These are phyloP conservation scores for Diaporthe citriasiana DNA, from an alignment of 2,329 filamentous ascomycete species.

Conservation along the genomic window DNA sequence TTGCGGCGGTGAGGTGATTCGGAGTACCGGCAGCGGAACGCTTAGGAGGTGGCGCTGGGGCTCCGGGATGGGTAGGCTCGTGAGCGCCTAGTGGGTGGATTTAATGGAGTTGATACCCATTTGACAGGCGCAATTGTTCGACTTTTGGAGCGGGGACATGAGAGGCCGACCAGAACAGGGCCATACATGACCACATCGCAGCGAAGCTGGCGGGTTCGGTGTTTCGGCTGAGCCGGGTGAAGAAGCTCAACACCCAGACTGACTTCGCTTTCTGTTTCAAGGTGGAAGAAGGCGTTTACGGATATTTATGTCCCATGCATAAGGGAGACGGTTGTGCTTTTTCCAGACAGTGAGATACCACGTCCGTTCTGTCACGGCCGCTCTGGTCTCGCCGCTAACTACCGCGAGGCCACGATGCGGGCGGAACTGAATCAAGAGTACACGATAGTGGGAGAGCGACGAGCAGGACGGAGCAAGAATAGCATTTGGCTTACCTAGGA, in stretches of 20 bases:
- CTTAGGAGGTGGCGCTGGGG: constrained; percentile 69
- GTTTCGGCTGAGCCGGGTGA: constrained; percentile 1
- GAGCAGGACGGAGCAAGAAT: constrained; percentile 1
- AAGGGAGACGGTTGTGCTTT: constrained; percentile 25
- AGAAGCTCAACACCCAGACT: neutral
- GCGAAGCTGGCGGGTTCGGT: neutral
- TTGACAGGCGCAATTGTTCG: constrained; percentile 2
- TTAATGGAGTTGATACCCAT: constrained; percentile 26
- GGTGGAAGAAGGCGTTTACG: constrained; percentile 34
- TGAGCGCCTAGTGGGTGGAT: constrained; percentile 58
- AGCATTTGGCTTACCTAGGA: constrained; percentile 31
- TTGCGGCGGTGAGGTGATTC: constrained; percentile 68
- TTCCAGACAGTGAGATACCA: constrained; percentile 40
- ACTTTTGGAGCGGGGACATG: neutral
- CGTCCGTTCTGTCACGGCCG: constrained; percentile 32
- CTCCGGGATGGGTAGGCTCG: constrained; percentile 62
- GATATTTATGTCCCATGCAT: constrained; percentile 19
- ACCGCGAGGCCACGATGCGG: constrained; percentile 7
- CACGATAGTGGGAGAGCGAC: constrained; percentile 16
- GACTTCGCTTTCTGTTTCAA: constrained; percentile 4
- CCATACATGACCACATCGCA: too few relatives aligned
- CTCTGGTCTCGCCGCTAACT: constrained; percentile 16
- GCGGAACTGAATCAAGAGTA: constrained; percentile 1
- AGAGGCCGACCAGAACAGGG: neutral
- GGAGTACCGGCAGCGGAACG: constrained; percentile 60